These are phyloP conservation scores for Cymbidium sinense DNA, from an alignment of 106 monocot genomes.

Conservation along the genomic window DNA sequence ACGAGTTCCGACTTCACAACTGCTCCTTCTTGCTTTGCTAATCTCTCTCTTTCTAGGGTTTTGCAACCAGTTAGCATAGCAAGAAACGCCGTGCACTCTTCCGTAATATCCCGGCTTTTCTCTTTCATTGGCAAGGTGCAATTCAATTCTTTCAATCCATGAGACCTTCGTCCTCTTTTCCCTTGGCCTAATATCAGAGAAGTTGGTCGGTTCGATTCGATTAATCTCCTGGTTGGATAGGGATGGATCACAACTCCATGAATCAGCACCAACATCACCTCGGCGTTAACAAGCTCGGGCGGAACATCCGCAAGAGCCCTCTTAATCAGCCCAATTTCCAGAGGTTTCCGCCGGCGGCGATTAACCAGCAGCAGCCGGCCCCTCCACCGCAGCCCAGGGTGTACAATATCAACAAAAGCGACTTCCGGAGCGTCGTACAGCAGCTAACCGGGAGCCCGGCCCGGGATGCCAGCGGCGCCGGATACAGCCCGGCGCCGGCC, in stretches of 20 bases:
- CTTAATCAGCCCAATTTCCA: constrained; percentile 16
- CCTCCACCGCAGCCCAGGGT: constrained; percentile 41
- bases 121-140: background rate
- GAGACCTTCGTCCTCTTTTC: background rate
- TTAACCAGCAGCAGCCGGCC: background rate
- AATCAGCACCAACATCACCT: constrained; percentile 22
- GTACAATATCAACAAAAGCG: constrained; percentile 71
- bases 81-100: background rate
- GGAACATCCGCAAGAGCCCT: constrained; percentile 32
- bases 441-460: constrained; percentile 75
- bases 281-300: constrained; percentile 35
- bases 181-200: background rate
- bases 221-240: background rate
- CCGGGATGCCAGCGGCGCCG: constrained; percentile 13
- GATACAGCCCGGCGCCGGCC: constrained; percentile 9
- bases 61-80: background rate
- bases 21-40: background rate
- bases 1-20: background rate
- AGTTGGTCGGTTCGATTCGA: background rate
- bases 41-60: background rate
- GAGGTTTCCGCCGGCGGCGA: background rate
- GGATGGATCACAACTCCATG: constrained; percentile 14
- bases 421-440: constrained; percentile 54
- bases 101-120: background rate
- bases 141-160: background rate